These are phyloP conservation scores for Scenedesmus sp. DNA, from an alignment of 163 green algal genomes.

Conservation along the genomic window DNA sequence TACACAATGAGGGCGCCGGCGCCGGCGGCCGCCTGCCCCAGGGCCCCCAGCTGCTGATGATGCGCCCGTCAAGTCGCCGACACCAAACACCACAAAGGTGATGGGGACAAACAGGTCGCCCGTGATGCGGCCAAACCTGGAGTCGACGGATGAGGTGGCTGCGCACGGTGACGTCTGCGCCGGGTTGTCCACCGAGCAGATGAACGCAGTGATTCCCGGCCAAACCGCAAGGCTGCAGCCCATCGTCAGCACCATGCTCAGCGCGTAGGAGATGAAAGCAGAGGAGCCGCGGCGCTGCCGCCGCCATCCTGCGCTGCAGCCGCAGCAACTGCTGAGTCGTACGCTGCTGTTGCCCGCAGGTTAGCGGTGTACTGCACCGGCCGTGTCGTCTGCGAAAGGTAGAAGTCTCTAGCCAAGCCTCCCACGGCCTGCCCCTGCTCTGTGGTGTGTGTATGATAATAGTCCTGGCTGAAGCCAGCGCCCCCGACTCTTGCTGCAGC, in stretches of 20 bases:
- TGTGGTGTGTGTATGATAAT: conserved; percentile 19
- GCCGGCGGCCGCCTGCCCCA: conserved; percentile 64
- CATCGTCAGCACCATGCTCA: conserved; percentile 59
- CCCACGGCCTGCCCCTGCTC: not conserved
- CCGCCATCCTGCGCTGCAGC: not conserved
- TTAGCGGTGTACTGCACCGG: not conserved
- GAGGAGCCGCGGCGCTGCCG: not conserved
- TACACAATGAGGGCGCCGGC: conserved; percentile 66
- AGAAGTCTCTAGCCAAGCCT: conserved; percentile 33
- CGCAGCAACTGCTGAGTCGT: conserved; percentile 26
- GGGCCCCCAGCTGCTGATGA: conserved; percentile 63
- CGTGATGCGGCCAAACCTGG: conserved; percentile 57
- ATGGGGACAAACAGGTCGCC: conserved; percentile 79
- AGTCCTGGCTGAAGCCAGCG: conserved; percentile 13
- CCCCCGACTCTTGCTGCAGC: not conserved
- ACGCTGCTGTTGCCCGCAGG: conserved; percentile 27
- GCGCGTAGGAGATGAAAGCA: conserved; percentile 44
- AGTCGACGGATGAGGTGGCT: conserved; percentile 19
- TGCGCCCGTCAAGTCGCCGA: conserved; percentile 75
- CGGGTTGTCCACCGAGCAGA: conserved; percentile 73
- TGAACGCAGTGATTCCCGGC: conserved; percentile 75
- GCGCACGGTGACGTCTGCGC: conserved; percentile 68
- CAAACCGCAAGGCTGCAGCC: conserved; percentile 62
- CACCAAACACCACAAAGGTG: conserved; percentile 66
- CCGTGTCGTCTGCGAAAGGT: not conserved